A percentile compares a stretch with the other conserved stretches of the same genome.
phyloP scores from a whole-genome alignment of 306 rosid genomes.

The Pterocarpus santalinus region DNA sequence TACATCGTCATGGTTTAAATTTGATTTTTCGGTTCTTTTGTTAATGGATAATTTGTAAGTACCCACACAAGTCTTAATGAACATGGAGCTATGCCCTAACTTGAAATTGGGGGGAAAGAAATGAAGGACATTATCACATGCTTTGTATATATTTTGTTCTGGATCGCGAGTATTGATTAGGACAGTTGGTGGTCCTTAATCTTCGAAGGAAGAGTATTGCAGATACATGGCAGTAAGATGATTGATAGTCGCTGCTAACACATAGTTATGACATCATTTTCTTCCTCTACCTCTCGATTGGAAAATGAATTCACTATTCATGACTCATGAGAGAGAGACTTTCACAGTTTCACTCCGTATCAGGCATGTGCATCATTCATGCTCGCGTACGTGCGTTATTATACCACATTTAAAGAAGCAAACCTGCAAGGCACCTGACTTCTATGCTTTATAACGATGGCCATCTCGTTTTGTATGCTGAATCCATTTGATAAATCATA shows the following conservation, averaged over 20 bases:
- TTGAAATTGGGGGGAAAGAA: not conserved
- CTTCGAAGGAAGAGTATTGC: slow-evolving; percentile 25
- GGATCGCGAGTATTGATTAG: not conserved
- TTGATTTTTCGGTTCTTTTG: not conserved
- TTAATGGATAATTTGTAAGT: too few relatives aligned
- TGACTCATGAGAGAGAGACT: not conserved
- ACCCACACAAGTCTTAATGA: too few relatives aligned
- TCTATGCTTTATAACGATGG: not conserved
- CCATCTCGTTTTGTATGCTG: not conserved
- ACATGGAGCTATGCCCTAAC: too few relatives aligned
- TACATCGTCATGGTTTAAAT: too few relatives aligned
- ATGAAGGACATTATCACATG: not conserved
- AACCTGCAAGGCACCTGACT: not conserved
- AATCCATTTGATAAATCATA: not conserved
- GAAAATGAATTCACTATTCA: too few relatives aligned
- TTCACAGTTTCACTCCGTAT: slow-evolving; percentile 8
- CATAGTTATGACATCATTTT: slow-evolving; percentile 52
- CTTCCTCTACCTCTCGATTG: not conserved
- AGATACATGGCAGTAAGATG: slow-evolving; percentile 19
- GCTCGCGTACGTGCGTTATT: not conserved
- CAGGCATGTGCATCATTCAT: slow-evolving; percentile 3
- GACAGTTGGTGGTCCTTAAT: slow-evolving; percentile 3
- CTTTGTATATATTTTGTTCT: not conserved
- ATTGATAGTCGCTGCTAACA: slow-evolving; percentile 49
- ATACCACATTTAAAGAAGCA: not conserved